Evolutionary conservation across 2,329 filamentous ascomycete species (phyloP).

Genomic region (Phialophora tarda): DNA sequence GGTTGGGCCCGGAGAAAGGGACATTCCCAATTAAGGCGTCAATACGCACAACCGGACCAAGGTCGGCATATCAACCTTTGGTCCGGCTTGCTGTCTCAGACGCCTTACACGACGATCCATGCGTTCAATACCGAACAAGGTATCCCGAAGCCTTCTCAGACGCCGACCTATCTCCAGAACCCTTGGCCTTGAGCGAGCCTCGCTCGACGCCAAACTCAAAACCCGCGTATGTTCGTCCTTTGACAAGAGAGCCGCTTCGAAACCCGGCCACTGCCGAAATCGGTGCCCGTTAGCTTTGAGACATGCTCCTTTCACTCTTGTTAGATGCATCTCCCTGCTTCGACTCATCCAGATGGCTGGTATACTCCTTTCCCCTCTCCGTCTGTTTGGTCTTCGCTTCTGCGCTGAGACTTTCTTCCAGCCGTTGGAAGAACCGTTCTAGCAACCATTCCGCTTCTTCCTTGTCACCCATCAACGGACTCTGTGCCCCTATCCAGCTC

Average conservation of each 20-base stretch:
- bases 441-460: conserved; percentile 53
- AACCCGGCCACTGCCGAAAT: background rate
- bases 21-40: background rate
- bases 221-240: background rate
- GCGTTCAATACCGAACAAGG: background rate
- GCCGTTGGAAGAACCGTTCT: conserved; percentile 46
- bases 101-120: background rate
- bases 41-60: background rate
- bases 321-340: background rate
- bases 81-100: too few species aligned
- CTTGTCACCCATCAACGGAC: conserved; percentile 49
- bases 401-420: conserved; percentile 47
- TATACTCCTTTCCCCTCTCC: conserved; percentile 25
- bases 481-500: conserved; percentile 50
- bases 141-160: background rate
- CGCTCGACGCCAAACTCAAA: too few species aligned
- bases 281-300: background rate
- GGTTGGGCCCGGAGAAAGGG: background rate
- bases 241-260: background rate
- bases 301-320: conserved; percentile 8
- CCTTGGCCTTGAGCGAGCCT: background rate
- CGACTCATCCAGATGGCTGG: conserved; percentile 9
- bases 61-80: background rate
- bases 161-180: background rate
- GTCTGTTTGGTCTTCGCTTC: conserved; percentile 20